Percentiles rank a stretch among this genome's conserved stretches.
phyloP scores from a whole-genome alignment of 1,284 basidiomycete species.

The Irpex rosettiformis region DNA sequence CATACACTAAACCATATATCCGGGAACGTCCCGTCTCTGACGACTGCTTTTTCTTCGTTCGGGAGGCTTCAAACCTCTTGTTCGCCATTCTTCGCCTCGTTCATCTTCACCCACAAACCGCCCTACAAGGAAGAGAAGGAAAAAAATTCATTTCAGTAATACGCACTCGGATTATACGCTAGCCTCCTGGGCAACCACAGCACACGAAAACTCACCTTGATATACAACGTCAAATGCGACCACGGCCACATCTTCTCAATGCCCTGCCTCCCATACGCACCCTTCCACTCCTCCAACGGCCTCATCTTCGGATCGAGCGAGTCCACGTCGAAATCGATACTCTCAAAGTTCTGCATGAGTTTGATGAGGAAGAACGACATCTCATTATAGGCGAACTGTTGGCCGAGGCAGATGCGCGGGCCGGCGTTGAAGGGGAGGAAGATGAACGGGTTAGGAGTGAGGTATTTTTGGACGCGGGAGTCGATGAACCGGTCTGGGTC shows the following conservation, averaged over 20 bases:
- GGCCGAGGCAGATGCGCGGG: slow-evolving; percentile 56
- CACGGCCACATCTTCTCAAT: slow-evolving; percentile 34
- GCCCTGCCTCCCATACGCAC: slow-evolving; percentile 30
- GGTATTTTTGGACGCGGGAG: slow-evolving; percentile 44
- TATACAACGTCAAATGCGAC: slow-evolving; percentile 37
- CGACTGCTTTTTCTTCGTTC: no score
- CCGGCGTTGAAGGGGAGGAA: slow-evolving; percentile 62
- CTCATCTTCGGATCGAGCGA: slow-evolving; percentile 30
- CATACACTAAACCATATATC: no score
- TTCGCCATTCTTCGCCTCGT: slow-evolving; percentile 13
- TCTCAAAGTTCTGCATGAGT: slow-evolving; percentile 33
- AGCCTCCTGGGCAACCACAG: no score
- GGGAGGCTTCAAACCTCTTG: background rate
- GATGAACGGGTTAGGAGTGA: slow-evolving; percentile 54
- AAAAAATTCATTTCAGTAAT: background rate
- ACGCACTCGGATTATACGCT: background rate
- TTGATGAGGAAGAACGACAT: slow-evolving; percentile 39
- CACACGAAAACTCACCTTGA: slow-evolving; percentile 32
- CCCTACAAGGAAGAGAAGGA: slow-evolving; percentile 15
- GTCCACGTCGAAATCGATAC: slow-evolving; percentile 28
- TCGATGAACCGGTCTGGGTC: slow-evolving; percentile 62
- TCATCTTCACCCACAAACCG: slow-evolving; percentile 27
- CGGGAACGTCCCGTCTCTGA: no score
- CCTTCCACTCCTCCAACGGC: slow-evolving; percentile 32
- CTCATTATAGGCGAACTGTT: slow-evolving; percentile 48